Conservation (phyloP, 1,139 yeast species). For the Debaryomyces sp. region DNA sequence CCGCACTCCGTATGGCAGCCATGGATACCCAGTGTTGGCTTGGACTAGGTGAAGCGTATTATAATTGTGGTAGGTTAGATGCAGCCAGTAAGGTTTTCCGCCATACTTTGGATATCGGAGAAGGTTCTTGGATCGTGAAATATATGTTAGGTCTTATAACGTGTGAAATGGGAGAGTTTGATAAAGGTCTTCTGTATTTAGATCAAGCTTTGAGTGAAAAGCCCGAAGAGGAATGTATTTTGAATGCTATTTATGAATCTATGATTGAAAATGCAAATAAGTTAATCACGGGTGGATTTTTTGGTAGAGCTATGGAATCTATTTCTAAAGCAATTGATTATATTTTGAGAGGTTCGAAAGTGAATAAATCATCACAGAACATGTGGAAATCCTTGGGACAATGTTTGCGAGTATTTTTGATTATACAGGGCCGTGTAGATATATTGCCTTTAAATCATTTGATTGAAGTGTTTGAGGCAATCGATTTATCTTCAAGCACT, state of each 20-base stretch:
- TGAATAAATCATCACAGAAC: slow-evolving; percentile 43
- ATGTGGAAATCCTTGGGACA: slow-evolving; percentile 61
- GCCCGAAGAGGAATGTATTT: slow-evolving; percentile 59
- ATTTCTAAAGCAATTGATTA: slow-evolving; percentile 50
- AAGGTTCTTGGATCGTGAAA: slow-evolving; percentile 54
- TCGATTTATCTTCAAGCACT: slow-evolving; percentile 11
- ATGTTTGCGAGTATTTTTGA: slow-evolving; percentile 46
- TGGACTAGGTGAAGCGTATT: slow-evolving; percentile 92
- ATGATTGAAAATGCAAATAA: slow-evolving; percentile 55
- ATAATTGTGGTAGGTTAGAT: slow-evolving; percentile 79
- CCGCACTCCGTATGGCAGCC: slow-evolving; percentile 71
- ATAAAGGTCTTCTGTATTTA: slow-evolving; percentile 34
- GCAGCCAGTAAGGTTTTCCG: slow-evolving; percentile 85
- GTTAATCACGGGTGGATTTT: slow-evolving; percentile 62
- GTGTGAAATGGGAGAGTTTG: slow-evolving; percentile 43
- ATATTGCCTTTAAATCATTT: slow-evolving; percentile 48
- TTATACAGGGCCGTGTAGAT: slow-evolving; percentile 45
- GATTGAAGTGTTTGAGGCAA: slow-evolving; percentile 30
- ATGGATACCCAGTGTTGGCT: slow-evolving; percentile 82
- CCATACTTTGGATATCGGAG: slow-evolving; percentile 58
- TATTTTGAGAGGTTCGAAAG: slow-evolving; percentile 43
- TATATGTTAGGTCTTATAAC: slow-evolving; percentile 70
- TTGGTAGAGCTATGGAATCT: slow-evolving; percentile 55
- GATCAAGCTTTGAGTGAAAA: slow-evolving; percentile 41
- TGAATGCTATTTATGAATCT: slow-evolving; percentile 60